Base-by-base conservation (phyloP, 106 monocot species). In the Iris macrosiphon region DNA sequence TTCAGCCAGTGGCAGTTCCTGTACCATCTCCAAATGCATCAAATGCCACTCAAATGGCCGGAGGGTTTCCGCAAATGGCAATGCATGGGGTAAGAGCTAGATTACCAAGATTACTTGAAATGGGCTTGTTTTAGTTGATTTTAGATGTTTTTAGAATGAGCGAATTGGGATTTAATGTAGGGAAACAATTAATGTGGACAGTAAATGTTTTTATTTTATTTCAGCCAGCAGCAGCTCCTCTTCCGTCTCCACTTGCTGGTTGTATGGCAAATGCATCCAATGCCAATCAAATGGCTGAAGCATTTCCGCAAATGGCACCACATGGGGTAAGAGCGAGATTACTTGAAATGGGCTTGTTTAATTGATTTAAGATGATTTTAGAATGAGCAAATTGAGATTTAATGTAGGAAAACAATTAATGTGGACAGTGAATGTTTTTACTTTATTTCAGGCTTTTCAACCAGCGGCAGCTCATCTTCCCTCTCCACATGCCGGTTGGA, bases 401-500 rank as follows among this genome's bases (percentile, higher is more conserved):
- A 6, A 14, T 57, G 23, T 0, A 14, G 1, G 23, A 6, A 8
- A 8, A 44, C 40, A 47, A 18, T 10, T 32, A 16, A 57, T 43
- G 11, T 37, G 9, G 17, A 40, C 17, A 2, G 31, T 20, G 4
- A 14, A 22, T 21, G 19, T 41, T 67, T 4, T 2, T 18, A 29
- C 32, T 19, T 13, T n/a, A n/a, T n/a, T n/a, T n/a, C n/a, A n/a
- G n/a, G n/a, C n/a, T 0, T 57, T 38, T 19, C 78, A 78, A 45
- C 64, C 82, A 22, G 32, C 61, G 15, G 55, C 75, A 31, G 64
- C 62, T 34, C 60, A 57, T 45, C 54, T 69, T 40, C 67, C 76
- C 37, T 65, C 68, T 3, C 55, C 72, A 39, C 55, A 76, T 35
- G 68, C 82, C 25, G 77, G 77, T 22, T 77, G 77, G 82, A 82